A percentile compares a stretch with the other conserved stretches of the same genome.
Conservation (phyloP, 495 filamentous ascomycete species). For the Penicillium parvum region DNA sequence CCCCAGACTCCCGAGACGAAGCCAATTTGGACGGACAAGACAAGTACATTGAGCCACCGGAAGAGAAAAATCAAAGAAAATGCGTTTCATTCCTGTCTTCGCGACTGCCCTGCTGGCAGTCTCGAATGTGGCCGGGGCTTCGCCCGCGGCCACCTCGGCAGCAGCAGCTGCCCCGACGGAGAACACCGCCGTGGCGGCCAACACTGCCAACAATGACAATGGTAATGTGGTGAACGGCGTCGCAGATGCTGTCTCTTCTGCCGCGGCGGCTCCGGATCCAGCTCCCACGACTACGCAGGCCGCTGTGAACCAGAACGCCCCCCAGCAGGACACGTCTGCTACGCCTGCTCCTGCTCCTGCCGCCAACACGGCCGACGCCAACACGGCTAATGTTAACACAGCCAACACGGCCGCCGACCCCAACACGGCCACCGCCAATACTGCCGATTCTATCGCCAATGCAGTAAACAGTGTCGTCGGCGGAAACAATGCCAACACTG, state of each 20-base stretch:
- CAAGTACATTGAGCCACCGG: constrained; percentile 13
- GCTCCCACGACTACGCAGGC: too few relatives aligned
- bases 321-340: too few relatives aligned
- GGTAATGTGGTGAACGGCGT: too few relatives aligned
- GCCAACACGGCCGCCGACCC: constrained; percentile 4
- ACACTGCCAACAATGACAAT: constrained; percentile 5
- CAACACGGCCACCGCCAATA: background rate
- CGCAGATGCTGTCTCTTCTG: background rate
- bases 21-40: constrained; percentile 12
- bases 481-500: background rate
- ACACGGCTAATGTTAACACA: constrained; percentile 4
- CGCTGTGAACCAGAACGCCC: background rate
- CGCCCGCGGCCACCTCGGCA: constrained; percentile 11
- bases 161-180: background rate
- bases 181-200: background rate
- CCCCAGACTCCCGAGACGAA: constrained; percentile 17
- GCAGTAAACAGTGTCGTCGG: background rate
- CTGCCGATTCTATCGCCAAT: background rate
- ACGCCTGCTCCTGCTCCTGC: background rate
- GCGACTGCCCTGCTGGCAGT: constrained; percentile 23
- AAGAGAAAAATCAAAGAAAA: too few relatives aligned
- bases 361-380: constrained; percentile 9
- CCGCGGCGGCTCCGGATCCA: constrained; percentile 1
- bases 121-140: constrained; percentile 20
- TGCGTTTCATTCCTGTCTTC: constrained; percentile 27